phyloP scores from a whole-genome alignment of 805 yeast genomes.

The Hanseniaspora taiwanica region DNA sequence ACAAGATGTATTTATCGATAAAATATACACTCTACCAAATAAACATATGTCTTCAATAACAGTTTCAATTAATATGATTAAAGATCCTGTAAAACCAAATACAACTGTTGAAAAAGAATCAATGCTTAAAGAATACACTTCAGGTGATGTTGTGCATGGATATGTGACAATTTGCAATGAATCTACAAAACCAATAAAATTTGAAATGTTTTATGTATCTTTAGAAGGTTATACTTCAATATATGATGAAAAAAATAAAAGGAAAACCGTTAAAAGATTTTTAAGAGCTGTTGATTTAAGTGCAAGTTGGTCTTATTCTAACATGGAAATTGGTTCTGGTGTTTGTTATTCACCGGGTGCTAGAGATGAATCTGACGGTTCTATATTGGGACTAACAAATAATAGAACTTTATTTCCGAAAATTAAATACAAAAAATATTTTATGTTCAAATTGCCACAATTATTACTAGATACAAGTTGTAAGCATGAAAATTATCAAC shows the following conservation, averaged over 20 bases:
- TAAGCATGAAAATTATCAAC: constrained; percentile 25
- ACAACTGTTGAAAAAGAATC: constrained; percentile 18
- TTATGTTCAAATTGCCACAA: constrained; percentile 42
- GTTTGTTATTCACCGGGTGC: constrained; percentile 30
- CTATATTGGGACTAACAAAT: constrained; percentile 29
- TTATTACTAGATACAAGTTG: constrained; percentile 40
- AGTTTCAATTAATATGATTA: constrained; percentile 12
- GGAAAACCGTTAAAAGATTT: constrained; percentile 22
- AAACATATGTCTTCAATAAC: constrained; percentile 12
- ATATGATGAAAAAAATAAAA: constrained; percentile 8
- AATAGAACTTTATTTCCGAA: constrained; percentile 34
- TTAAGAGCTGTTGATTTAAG: constrained; percentile 37
- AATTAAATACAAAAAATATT: constrained; percentile 38
- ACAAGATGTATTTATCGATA: constrained; percentile 13
- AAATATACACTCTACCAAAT: constrained; percentile 14
- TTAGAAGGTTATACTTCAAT: constrained; percentile 36
- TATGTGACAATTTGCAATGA: constrained; percentile 31
- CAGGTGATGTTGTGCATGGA: constrained; percentile 45
- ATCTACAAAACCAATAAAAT: constrained; percentile 30
- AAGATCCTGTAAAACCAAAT: constrained; percentile 13
- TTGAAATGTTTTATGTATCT: constrained; percentile 45
- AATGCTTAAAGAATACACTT: constrained; percentile 33
- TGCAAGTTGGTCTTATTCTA: constrained; percentile 36
- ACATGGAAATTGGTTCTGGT: constrained; percentile 12
- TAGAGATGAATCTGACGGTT: constrained; percentile 17